A percentile compares a stretch with the other conserved stretches of the same genome.
phyloP scores from a whole-genome alignment of 208 protist species.

The Endotrypanum monterogeii region DNA sequence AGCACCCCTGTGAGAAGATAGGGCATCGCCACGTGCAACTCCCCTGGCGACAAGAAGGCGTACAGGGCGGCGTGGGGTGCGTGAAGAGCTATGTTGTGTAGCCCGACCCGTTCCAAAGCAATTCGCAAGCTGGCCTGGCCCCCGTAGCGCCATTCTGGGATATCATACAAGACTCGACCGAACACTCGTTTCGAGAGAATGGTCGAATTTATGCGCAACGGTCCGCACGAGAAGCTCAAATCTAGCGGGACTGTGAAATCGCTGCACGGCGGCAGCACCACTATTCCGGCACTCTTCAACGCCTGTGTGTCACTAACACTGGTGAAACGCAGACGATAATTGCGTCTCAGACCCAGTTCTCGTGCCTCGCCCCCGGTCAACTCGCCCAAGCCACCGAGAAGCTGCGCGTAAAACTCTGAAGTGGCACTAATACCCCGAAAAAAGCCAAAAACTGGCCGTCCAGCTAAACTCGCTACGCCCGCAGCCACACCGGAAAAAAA shows the following conservation, averaged over 20 bases:
- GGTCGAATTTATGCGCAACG: neutral
- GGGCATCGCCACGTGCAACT: conserved; percentile 59
- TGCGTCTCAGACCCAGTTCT: conserved; percentile 20
- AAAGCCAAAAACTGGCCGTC: conserved; percentile 54
- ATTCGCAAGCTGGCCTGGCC: conserved; percentile 25
- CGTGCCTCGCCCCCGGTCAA: conserved; percentile 25
- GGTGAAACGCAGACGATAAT: conserved; percentile 11
- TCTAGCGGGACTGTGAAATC: neutral
- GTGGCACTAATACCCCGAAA: conserved; percentile 61
- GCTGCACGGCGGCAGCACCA: neutral
- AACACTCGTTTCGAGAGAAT: conserved; percentile 4
- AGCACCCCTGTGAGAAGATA: conserved; percentile 52
- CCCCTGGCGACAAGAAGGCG: conserved; percentile 47
- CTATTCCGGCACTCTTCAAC: neutral
- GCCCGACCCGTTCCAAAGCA: conserved; percentile 43
- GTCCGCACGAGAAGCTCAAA: neutral
- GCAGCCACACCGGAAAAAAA: conserved; percentile 59
- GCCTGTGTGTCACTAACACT: neutral
- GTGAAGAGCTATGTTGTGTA: conserved; percentile 62
- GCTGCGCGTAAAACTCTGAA: conserved; percentile 57
- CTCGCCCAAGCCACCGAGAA: conserved; percentile 18
- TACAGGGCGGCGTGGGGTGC: conserved; percentile 45
- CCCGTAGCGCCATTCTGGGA: conserved; percentile 14
- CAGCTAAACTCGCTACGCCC: conserved; percentile 62
- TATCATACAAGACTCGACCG: conserved; percentile 12